phyloP scores from a whole-genome alignment of 129 eudicot species.

The Chrysanthemum makinoi region DNA sequence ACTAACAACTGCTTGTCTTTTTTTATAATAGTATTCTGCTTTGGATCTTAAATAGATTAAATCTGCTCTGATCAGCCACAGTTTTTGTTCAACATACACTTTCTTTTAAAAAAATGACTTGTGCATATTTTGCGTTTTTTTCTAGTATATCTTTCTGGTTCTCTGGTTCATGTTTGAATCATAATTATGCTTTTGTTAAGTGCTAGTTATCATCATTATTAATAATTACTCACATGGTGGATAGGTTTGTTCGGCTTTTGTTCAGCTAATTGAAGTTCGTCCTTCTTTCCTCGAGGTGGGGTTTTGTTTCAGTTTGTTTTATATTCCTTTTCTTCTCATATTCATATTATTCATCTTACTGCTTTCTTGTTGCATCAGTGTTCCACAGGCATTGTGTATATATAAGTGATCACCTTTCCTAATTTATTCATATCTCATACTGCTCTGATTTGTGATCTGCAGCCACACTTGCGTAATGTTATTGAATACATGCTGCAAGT shows the following conservation, averaged over 20 bases:
- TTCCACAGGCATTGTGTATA: constrained; percentile 2
- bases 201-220: constrained; percentile 20
- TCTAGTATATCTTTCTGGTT: background rate
- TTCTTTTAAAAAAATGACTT: background rate
- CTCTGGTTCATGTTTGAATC: background rate
- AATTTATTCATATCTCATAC: background rate
- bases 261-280: constrained; percentile 89
- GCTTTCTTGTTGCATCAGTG: constrained; percentile 16
- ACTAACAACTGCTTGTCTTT: background rate
- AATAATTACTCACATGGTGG: constrained; percentile 21
- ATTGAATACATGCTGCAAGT: constrained; percentile 93
- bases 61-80: constrained; percentile 4
- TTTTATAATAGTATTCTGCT: background rate
- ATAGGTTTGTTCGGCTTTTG: constrained; percentile 95
- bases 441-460: constrained; percentile 35
- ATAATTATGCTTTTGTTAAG: background rate
- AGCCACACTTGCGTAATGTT: constrained; percentile 88
- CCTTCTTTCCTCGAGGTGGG: constrained; percentile 87
- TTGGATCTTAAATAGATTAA: background rate
- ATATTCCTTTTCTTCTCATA: background rate
- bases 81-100: constrained; percentile 5
- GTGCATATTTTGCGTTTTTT: background rate
- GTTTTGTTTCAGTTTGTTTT: constrained; percentile 5
- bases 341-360: constrained; percentile 12
- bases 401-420: background rate